phyloP scores from a whole-genome alignment of 2,329 filamentous ascomycete species.

The Reticulascus tulasneorum region DNA sequence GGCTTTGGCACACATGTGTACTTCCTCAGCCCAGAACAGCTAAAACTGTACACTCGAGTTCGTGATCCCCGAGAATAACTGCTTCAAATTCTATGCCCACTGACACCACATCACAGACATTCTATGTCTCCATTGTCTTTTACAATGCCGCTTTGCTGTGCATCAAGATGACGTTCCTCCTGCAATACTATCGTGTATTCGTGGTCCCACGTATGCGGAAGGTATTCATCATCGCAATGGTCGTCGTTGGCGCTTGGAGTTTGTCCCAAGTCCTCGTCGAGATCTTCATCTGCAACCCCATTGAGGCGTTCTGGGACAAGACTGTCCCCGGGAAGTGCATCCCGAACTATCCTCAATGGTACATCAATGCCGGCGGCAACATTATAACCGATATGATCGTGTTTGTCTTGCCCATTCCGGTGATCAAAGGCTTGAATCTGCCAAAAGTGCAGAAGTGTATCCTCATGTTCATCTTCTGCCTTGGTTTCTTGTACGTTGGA shows the following conservation, averaged over 20 bases:
- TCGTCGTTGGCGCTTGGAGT: conserved; percentile 11
- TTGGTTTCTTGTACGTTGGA: conserved; percentile 20
- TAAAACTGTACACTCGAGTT: background rate
- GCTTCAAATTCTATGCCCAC: background rate
- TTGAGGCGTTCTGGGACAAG: conserved; percentile 13
- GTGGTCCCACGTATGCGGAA: conserved; percentile 17
- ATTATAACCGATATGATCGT: conserved; percentile 20
- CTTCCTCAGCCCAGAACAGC: background rate
- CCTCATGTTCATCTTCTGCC: conserved; percentile 19
- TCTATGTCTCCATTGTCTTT: conserved; percentile 18
- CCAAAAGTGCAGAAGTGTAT: conserved; percentile 14
- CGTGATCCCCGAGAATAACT: too few relatives aligned
- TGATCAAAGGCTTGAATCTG: conserved; percentile 16
- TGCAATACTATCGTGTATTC: conserved; percentile 23
- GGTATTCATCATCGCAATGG: conserved; percentile 18
- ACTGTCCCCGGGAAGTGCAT: conserved; percentile 10
- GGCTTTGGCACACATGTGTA: background rate
- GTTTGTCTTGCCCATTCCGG: conserved; percentile 18
- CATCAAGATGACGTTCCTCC: conserved; percentile 21
- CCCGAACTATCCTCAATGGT: conserved; percentile 14
- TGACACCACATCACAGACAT: conserved; percentile 8
- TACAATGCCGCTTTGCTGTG: conserved; percentile 17
- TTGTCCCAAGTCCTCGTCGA: conserved; percentile 8
- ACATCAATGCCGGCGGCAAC: conserved; percentile 17
- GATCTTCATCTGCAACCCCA: conserved; percentile 13